Evolutionary conservation across 345 rosid species (phyloP).

Genomic region (Murraya paniculata): DNA sequence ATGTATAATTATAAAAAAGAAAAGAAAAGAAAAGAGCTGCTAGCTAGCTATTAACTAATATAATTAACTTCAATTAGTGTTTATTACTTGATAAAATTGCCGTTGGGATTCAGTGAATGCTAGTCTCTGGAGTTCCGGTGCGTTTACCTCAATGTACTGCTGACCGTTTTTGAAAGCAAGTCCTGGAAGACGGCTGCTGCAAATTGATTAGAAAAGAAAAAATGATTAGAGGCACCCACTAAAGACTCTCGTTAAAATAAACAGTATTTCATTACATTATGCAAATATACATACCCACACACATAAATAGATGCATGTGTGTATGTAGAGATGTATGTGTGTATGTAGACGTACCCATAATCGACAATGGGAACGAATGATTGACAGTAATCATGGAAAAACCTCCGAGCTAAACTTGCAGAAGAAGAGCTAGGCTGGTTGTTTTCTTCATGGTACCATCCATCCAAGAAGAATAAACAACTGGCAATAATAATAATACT

Average conservation of each 20-base stretch:
- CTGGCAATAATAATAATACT: conserved; percentile 26
- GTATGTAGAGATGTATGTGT: background rate
- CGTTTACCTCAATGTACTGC: conserved; percentile 52
- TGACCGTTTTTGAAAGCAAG: conserved; percentile 49
- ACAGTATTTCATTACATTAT: too few relatives aligned
- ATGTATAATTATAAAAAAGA: too few relatives aligned
- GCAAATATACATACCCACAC: too few relatives aligned
- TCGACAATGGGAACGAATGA: conserved; percentile 28
- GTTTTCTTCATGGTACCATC: conserved; percentile 43
- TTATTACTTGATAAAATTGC: conserved; percentile 62
- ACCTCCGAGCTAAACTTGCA: conserved; percentile 36
- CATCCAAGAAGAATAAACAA: conserved; percentile 48
- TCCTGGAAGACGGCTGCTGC: conserved; percentile 61
- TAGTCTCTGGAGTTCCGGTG: conserved; percentile 39
- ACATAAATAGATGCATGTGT: too few relatives aligned
- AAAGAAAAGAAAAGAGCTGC: too few relatives aligned
- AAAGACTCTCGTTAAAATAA: background rate
- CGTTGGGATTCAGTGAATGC: conserved; percentile 45
- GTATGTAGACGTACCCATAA: conserved; percentile 27
- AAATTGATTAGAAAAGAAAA: background rate
- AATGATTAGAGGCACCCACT: background rate
- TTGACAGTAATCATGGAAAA: conserved; percentile 50
- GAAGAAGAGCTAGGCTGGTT: conserved; percentile 43
- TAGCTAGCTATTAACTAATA: too few relatives aligned
- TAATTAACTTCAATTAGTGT: too few relatives aligned